Evolutionary conservation across 2,329 filamentous ascomycete species (phyloP).

Genomic region (Ceratocystiopsis sp.): DNA sequence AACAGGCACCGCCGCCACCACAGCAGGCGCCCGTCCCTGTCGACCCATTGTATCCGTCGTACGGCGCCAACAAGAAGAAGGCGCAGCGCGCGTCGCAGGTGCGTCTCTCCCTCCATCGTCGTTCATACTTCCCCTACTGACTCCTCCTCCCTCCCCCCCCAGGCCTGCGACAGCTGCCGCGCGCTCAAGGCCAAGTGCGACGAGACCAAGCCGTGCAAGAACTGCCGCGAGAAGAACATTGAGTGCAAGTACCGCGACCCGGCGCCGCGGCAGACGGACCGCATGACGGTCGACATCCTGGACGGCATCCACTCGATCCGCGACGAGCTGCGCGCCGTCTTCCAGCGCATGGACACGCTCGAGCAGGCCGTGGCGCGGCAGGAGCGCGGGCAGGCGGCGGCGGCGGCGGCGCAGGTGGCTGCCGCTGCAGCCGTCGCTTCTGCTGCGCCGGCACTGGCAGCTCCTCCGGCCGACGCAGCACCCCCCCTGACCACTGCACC

Average conservation of each 20-base stretch:
- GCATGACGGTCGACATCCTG: conserved; percentile 41
- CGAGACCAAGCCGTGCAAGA: conserved; percentile 68
- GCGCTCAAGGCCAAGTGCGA: conserved; percentile 84
- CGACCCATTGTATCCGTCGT: conserved; percentile 23
- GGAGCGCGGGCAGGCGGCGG: no score
- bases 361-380: no score
- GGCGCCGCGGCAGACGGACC: conserved; percentile 73
- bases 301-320: conserved; percentile 25
- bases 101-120: conserved; percentile 6
- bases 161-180: conserved; percentile 86
- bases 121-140: no score
- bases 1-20: not conserved
- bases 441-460: no score
- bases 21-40: conserved; percentile 24
- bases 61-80: conserved; percentile 36
- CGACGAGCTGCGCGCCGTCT: conserved; percentile 18
- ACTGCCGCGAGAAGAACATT: conserved; percentile 72
- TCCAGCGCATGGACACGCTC: not conserved
- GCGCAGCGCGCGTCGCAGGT: conserved; percentile 50
- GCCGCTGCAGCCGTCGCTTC: no score
- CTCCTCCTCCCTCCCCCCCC: not conserved
- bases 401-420: no score
- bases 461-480: no score
- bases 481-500: no score
- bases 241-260: conserved; percentile 82